Percentiles rank a stretch among this genome's conserved stretches.
Conservation (phyloP, 176 grass and related monocot genomes). For the Thinopyrum elongatum region DNA sequence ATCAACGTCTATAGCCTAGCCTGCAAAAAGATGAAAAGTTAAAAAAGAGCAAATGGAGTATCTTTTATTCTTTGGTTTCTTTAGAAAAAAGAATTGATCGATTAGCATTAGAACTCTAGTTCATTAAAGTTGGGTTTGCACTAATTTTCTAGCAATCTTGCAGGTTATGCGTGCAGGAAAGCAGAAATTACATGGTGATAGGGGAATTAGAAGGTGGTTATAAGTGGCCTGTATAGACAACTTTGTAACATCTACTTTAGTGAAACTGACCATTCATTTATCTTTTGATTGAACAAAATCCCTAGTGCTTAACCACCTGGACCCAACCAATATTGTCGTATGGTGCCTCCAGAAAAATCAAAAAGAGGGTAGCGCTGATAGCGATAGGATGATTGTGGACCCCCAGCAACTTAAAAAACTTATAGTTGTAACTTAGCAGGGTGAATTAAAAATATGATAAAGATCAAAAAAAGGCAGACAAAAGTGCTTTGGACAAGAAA, state of each 20-base stretch:
- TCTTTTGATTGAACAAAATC: slow-evolving; percentile 48
- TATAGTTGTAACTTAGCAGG: slow-evolving; percentile 14
- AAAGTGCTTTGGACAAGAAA: background rate
- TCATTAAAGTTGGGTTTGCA: slow-evolving; percentile 29
- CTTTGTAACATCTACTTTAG: slow-evolving; percentile 33
- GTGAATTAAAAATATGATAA: background rate
- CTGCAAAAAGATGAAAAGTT: slow-evolving; percentile 24
- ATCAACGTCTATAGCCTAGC: slow-evolving; percentile 12
- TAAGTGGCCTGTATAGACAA: slow-evolving; percentile 46
- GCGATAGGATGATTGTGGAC: slow-evolving; percentile 19
- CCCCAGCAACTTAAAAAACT: too few relatives aligned
- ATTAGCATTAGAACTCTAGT: slow-evolving; percentile 34
- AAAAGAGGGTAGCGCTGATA: slow-evolving; percentile 38
- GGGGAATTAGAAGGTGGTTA: slow-evolving; percentile 34
- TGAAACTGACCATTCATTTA: slow-evolving; percentile 40
- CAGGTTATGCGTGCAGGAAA: slow-evolving; percentile 29
- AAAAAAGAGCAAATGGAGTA: slow-evolving; percentile 17
- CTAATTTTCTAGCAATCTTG: slow-evolving; percentile 23
- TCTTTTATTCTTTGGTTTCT: slow-evolving; percentile 7
- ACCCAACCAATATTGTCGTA: slow-evolving; percentile 43
- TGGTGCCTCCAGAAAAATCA: slow-evolving; percentile 24
- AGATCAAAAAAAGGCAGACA: background rate
- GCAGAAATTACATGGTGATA: slow-evolving; percentile 34
- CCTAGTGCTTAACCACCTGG: slow-evolving; percentile 62
- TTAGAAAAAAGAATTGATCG: slow-evolving; percentile 18